A percentile compares a stretch with the other conserved stretches of the same genome.
phyloP scores from a whole-genome alignment of 345 rosid genomes.

The Boechera stricta region DNA sequence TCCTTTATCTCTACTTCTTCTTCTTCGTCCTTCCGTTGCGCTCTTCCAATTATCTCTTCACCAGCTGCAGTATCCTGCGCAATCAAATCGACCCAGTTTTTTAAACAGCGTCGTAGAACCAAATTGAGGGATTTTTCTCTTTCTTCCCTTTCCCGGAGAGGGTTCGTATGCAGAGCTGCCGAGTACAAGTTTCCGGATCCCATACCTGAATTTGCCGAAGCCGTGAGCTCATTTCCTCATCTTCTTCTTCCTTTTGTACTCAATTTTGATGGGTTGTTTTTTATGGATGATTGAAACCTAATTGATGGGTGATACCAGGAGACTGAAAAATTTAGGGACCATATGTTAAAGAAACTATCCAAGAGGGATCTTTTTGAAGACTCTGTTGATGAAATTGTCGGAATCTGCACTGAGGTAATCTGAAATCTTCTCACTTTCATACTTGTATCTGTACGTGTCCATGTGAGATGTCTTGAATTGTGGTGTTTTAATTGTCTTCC shows the following conservation, averaged over 20 bases:
- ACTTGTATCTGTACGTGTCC: neutral
- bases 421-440: conserved; percentile 8
- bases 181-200: conserved; percentile 90
- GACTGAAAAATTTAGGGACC: conserved; percentile 75
- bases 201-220: conserved; percentile 86
- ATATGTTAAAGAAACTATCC: conserved; percentile 65
- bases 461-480: conserved; percentile 4
- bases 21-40: conserved; percentile 35
- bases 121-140: conserved; percentile 27
- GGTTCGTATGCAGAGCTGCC: conserved; percentile 61
- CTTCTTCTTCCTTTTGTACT: neutral
- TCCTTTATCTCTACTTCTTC: conserved; percentile 38
- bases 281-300: neutral
- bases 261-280: neutral
- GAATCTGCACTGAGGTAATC: conserved; percentile 80
- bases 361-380: conserved; percentile 69
- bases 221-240: conserved; percentile 51
- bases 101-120: conserved; percentile 29
- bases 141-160: conserved; percentile 33
- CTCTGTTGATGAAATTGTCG: conserved; percentile 70
- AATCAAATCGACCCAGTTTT: conserved; percentile 28
- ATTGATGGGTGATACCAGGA: conserved; percentile 56
- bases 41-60: conserved; percentile 38
- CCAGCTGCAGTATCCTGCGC: conserved; percentile 5
- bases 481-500: neutral